These are phyloP conservation scores for Pythium apleroticum DNA, from an alignment of 352 stramenopile species.

Conservation along the genomic window DNA sequence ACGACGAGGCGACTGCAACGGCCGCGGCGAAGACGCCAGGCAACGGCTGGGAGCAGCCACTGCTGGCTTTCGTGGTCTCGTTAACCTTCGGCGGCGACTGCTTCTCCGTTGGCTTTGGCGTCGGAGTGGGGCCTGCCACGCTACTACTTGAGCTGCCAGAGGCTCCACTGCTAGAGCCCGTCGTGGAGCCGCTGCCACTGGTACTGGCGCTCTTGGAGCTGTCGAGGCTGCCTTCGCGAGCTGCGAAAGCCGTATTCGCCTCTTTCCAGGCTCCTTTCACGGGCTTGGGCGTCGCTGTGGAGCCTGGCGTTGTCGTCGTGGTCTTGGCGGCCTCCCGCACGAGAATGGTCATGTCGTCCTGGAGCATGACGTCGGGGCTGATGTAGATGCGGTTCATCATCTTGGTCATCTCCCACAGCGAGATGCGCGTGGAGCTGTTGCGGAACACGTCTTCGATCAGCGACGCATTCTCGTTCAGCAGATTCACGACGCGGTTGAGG, in stretches of 20 bases:
- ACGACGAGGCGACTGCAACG: neutral
- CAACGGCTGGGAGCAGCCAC: neutral
- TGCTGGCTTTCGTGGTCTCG: slow-evolving; percentile 5
- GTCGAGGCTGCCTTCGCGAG: neutral
- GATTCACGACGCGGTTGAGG: slow-evolving; percentile 32
- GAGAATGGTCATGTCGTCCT: slow-evolving; percentile 29
- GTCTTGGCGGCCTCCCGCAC: slow-evolving; percentile 1
- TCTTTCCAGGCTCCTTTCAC: slow-evolving; percentile 1
- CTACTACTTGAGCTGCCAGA: neutral
- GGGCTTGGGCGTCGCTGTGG: neutral
- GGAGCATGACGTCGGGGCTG: slow-evolving; percentile 21
- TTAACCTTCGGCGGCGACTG: neutral
- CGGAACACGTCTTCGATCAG: slow-evolving; percentile 30
- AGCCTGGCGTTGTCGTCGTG: neutral
- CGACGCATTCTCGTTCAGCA: slow-evolving; percentile 30
- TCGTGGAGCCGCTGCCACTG: neutral
- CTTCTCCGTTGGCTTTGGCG: neutral
- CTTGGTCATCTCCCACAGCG: slow-evolving; percentile 31
- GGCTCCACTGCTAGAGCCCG: neutral
- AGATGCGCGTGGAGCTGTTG: slow-evolving; percentile 18
- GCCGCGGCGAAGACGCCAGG: neutral
- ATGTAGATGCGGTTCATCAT: slow-evolving; percentile 36
- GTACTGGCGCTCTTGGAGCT: neutral
- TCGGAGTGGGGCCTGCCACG: neutral
- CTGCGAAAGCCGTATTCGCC: slow-evolving; percentile 1